phyloP scores from a whole-genome alignment of 192 early-diverging fungal species.

The Podochytrium sp. region DNA sequence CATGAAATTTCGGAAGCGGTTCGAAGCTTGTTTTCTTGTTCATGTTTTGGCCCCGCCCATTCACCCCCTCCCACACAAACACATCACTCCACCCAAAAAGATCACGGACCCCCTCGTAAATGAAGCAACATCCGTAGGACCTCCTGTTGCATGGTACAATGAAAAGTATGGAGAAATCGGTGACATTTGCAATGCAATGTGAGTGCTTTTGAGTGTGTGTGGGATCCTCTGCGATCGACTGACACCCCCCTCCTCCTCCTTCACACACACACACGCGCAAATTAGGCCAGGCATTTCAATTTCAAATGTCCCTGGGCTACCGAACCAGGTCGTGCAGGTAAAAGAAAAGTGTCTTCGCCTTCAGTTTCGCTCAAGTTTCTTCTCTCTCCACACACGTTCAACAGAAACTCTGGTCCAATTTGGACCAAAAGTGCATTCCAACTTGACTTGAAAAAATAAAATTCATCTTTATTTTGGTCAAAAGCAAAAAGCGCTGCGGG shows the following conservation, averaged over 20 bases:
- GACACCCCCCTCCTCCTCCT: background rate
- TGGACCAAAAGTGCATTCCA: slow-evolving; percentile 9
- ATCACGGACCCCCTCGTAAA: slow-evolving; percentile 24
- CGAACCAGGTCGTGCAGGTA: slow-evolving; percentile 23
- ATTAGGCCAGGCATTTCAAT: slow-evolving; percentile 4
- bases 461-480: background rate
- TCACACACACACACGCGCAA: too few relatives aligned
- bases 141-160: slow-evolving; percentile 31
- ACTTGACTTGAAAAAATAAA: too few relatives aligned
- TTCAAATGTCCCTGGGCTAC: slow-evolving; percentile 1
- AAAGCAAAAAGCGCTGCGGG: background rate
- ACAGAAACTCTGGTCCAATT: slow-evolving; percentile 21
- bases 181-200: slow-evolving; percentile 30
- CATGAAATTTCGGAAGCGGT: slow-evolving; percentile 33
- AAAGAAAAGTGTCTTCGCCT: background rate
- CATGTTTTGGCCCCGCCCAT: background rate
- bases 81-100: background rate
- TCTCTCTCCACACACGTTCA: too few relatives aligned
- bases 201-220: too few relatives aligned
- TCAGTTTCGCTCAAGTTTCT: background rate
- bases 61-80: background rate
- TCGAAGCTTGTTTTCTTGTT: background rate
- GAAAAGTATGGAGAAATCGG: slow-evolving; percentile 23
- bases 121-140: slow-evolving; percentile 10
- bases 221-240: too few relatives aligned